These are phyloP conservation scores for Saturnispora zaruensis DNA, from an alignment of 805 yeast genomes.

Conservation along the genomic window DNA sequence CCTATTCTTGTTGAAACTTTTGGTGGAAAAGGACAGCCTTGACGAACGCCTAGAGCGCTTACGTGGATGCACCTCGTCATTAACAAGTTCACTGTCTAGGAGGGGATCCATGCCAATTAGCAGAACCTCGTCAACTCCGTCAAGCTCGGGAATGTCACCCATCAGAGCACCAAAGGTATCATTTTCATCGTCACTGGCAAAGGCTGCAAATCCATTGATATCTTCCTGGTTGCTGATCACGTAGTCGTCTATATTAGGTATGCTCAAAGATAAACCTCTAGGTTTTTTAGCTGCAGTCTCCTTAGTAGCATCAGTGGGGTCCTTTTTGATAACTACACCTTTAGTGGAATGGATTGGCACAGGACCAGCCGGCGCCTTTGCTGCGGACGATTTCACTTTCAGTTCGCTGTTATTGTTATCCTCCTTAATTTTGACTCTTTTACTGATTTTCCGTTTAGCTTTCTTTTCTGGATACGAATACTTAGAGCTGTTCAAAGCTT, in stretches of 20 bases:
- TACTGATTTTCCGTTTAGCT: neutral
- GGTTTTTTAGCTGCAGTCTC: neutral
- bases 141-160: neutral
- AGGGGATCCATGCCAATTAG: constrained; percentile 11
- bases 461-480: neutral
- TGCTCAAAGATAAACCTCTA: neutral
- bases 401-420: neutral
- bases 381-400: neutral
- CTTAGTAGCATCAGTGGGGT: neutral
- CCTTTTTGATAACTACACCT: neutral
- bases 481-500: constrained; percentile 1
- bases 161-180: neutral
- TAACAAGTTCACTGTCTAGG: neutral
- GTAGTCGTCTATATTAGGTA: constrained; percentile 3
- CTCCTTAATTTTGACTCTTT: neutral
- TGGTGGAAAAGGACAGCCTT: neutral
- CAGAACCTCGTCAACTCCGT: constrained; percentile 9
- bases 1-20: constrained; percentile 14
- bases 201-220: constrained; percentile 8
- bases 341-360: neutral
- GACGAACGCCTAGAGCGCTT: neutral
- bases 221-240: constrained; percentile 5
- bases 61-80: neutral
- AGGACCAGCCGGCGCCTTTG: constrained; percentile 1
- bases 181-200: constrained; percentile 7